Percentiles rank a stretch among this genome's conserved stretches.
Conservation (phyloP, 164 flowering plant species). For the Umbellularia californica region DNA sequence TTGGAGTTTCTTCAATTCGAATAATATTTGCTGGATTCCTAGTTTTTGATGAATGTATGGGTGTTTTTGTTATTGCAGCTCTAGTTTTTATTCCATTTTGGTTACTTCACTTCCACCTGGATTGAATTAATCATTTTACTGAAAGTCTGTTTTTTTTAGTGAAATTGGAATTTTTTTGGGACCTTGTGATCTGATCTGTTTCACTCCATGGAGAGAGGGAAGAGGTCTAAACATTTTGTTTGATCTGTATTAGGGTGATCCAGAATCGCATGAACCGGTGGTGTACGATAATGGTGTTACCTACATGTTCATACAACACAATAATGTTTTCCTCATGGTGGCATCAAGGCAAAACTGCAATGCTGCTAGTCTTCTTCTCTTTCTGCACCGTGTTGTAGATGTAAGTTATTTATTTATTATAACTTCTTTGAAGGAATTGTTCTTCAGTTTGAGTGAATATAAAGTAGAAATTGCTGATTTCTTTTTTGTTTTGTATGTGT, state of each 20-base stretch:
- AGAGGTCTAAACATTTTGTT: not conserved
- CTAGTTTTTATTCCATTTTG: no score
- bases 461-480: not conserved
- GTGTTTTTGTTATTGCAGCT: no score
- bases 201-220: no score
- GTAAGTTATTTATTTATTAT: constrained; percentile 41
- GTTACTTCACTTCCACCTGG: no score
- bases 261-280: constrained; percentile 90
- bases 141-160: no score
- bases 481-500: not conserved
- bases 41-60: no score
- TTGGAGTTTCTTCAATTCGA: no score
- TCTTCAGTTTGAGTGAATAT: not conserved
- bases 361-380: constrained; percentile 89
- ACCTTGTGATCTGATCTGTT: no score
- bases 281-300: constrained; percentile 85
- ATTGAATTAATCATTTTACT: no score
- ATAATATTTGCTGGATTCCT: no score
- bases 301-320: constrained; percentile 92
- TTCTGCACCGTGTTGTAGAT: constrained; percentile 92
- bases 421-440: not conserved
- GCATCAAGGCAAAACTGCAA: constrained; percentile 97
- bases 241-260: constrained; percentile 66
- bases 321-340: constrained; percentile 80
- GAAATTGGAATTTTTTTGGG: not conserved